Conservation (phyloP, 257 asterid species). For the Anisodus acutangulus region DNA sequence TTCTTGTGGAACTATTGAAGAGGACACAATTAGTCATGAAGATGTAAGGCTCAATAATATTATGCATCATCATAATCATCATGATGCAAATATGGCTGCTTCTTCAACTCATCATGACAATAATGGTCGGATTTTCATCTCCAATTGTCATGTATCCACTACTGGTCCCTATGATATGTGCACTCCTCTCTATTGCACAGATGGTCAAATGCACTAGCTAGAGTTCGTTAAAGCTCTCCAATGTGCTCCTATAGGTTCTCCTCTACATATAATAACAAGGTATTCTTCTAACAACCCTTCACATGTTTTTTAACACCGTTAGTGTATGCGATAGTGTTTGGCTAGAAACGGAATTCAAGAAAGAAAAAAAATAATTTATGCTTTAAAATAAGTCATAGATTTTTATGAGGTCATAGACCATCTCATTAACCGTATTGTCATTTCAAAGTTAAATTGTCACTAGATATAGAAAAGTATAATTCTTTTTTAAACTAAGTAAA, state of each 20-base stretch:
- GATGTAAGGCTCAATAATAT: slow-evolving; percentile 39
- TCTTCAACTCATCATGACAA: slow-evolving; percentile 16
- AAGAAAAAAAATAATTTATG: neutral
- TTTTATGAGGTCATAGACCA: neutral
- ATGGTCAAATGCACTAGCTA: slow-evolving; percentile 22
- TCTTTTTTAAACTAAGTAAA: neutral
- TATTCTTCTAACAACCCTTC: neutral
- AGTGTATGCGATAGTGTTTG: neutral
- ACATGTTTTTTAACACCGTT: neutral
- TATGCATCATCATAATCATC: neutral
- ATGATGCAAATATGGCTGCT: neutral
- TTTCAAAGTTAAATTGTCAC: neutral
- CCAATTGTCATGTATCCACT: slow-evolving; percentile 27
- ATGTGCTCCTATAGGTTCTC: neutral
- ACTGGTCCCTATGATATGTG: neutral
- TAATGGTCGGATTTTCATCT: slow-evolving; percentile 24
- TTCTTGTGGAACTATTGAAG: slow-evolving; percentile 58
- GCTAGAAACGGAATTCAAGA: neutral
- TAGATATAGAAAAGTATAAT: neutral
- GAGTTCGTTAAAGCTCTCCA: neutral
- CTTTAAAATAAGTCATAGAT: neutral
- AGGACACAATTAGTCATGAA: slow-evolving; percentile 63
- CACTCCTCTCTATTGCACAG: slow-evolving; percentile 23
- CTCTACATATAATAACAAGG: slow-evolving; percentile 4
- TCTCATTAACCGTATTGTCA: neutral